Evolutionary conservation across 1,139 yeast genomes (phyloP), one percentile per base, ranked within the genome.

Genomic region (Zhuliangozyma parablackwelliae): DNA sequence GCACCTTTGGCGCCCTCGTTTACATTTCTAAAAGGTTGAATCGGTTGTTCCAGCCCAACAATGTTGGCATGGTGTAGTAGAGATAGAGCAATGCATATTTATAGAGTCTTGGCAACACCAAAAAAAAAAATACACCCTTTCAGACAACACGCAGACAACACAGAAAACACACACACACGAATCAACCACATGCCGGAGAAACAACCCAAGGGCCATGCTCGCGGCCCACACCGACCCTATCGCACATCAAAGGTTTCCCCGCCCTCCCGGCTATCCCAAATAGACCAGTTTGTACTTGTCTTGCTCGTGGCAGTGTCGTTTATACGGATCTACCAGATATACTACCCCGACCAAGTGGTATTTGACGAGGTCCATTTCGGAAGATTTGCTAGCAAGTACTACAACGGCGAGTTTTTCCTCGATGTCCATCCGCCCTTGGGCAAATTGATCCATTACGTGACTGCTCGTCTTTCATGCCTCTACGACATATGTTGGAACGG

Each of bases 281-380:
- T 46, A 2, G 66, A 61, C 45, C 55, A 52, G 35, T 51, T 57
- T 29, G 25, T 12, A 6, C 12, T 29, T 7, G 24, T 34, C 10
- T 16, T 29, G 13, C 32, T 39, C 28, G 39, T 46, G 24, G 35
- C 58, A 8, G 50, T 57, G 31, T 27, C 50, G 20, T 40, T 63
- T 11, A 33, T 54, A 6, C 50, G 97, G 48, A 64, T 83, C 38
- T 69, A 74, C 52, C 73, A 75, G 42, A 59, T 92, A 34, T 71
- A 77, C 33, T 58, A 67, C 42, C 98, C 98, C 12, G 62, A 77
- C 45, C 75, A 86, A 30, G 96, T 92, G 33, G 97, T 92, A 26
- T 92, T 92, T 57, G 98, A 92, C 65, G 98, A 92, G 60, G 89
- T 81, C 34, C 89, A 82, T 56, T 62, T 69, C 35, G 66, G 67